Evolutionary conservation across 2,329 filamentous ascomycete genomes (phyloP), one percentile per base, ranked within the genome.

Genomic region (Diaporthe australafricana): DNA sequence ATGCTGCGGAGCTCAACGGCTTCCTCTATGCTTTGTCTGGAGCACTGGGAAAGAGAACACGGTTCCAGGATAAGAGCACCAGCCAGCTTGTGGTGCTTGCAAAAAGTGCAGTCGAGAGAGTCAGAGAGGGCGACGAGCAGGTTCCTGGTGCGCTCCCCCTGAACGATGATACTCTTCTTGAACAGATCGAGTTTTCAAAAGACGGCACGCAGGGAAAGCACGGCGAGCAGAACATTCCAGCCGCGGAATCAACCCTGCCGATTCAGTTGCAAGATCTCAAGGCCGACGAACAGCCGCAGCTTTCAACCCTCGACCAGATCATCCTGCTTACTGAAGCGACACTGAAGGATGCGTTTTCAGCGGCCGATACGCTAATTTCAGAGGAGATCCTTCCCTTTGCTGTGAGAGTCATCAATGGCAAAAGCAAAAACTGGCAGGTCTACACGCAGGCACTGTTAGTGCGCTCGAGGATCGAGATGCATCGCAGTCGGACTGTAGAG

Each of bases 351-450:
- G 95, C 94, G 0, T 93, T 91, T 74, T 92, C 95, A 0, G 95
- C 96, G 0, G 87, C 91, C 1, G 93, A 98, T 79, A 92, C 93
- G 0, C 85, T 99, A 0, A 98, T 95, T 0, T 89, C 95, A n/a
- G 95, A 98, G 82, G 94, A 98, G 79, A 96, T 97, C 5, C 83
- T 97, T 1, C 96, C 96, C 0, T 99, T 96, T 79, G 96, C 96
- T 0, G 92, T 92, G 1, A 90, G 96, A 50, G 96, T 98, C 0
- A 87, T 99, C 1, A 89, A 93, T 11, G 95, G 96, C 73, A 95
- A 96, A 76, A 93, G 93, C 56, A 96, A 94, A 0, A 99, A 98
- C 81, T 99, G 96, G 96, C 96, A 98, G 80, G 92, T 98, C 42
- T 98, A 98, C 80, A 98, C 96, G 0, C 95, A 98, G 79, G 96